A percentile compares a stretch with the other conserved stretches of the same genome.
These are phyloP conservation scores for Diaporthe nobilis DNA, from an alignment of 2,329 filamentous ascomycete species.

Conservation along the genomic window DNA sequence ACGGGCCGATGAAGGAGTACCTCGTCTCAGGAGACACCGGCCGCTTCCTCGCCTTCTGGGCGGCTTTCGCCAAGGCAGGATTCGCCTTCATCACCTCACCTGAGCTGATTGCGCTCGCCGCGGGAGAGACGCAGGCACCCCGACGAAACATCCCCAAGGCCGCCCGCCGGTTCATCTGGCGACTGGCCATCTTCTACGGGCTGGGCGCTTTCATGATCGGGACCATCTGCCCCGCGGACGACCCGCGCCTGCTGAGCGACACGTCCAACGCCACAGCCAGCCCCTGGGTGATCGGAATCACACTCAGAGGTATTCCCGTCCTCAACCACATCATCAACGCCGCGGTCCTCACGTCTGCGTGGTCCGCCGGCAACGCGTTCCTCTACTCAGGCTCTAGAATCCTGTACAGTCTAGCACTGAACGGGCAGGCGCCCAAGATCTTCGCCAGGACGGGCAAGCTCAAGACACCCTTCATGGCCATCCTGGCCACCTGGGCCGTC, in stretches of 20 bases:
- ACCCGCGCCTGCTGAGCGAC: conserved; percentile 68
- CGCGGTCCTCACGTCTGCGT: conserved; percentile 76
- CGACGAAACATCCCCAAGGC: conserved; percentile 77
- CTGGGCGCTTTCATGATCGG: conserved; percentile 74
- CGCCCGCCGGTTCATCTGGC: conserved; percentile 72
- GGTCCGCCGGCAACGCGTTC: conserved; percentile 73
- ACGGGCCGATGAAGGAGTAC: conserved; percentile 64
- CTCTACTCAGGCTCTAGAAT: conserved; percentile 79
- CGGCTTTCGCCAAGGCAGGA: conserved; percentile 68
- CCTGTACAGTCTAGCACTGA: conserved; percentile 77
- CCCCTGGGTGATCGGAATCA: conserved; percentile 78
- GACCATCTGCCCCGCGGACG: conserved; percentile 75
- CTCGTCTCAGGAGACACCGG: conserved; percentile 61
- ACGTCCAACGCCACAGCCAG: conserved; percentile 72
- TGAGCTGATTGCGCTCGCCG: conserved; percentile 73
- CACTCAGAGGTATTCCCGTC: conserved; percentile 72
- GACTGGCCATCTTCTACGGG: conserved; percentile 75
- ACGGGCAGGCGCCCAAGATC: conserved; percentile 74
- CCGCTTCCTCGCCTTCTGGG: conserved; percentile 72
- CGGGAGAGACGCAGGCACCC: conserved; percentile 75
- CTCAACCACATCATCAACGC: conserved; percentile 79
- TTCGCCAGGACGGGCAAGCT: conserved; percentile 72
- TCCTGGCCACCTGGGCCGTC: conserved; percentile 69
- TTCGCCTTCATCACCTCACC: conserved; percentile 75
- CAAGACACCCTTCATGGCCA: conserved; percentile 72